phyloP scores from a whole-genome alignment of 2,329 filamentous ascomycete species.

The Phoma sp. region DNA sequence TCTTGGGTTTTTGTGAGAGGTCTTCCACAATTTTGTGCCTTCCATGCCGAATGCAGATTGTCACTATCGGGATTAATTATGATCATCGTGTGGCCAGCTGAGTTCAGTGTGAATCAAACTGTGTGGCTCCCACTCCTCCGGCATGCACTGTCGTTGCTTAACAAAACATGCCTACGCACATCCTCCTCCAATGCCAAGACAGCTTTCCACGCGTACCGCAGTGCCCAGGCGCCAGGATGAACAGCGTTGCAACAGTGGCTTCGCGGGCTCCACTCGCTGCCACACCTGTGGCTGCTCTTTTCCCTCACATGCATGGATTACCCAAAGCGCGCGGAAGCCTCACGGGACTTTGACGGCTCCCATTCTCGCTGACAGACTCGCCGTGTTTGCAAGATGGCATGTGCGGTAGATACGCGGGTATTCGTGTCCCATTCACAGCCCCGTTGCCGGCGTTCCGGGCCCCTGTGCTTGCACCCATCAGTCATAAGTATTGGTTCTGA shows the following conservation, averaged over 20 bases:
- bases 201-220: slow-evolving; percentile 20
- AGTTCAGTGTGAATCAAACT: background rate
- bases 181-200: slow-evolving; percentile 7
- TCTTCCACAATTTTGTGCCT: background rate
- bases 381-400: background rate
- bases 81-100: no score
- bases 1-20: background rate
- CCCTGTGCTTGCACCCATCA: background rate
- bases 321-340: background rate
- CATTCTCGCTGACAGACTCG: background rate
- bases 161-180: no score
- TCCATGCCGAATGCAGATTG: background rate
- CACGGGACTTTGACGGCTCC: background rate
- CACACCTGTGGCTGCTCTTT: slow-evolving; percentile 7
- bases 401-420: background rate
- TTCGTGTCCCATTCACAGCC: background rate
- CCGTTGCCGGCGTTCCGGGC: background rate
- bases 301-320: background rate
- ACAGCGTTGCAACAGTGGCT: slow-evolving; percentile 8
- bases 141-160: background rate
- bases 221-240: slow-evolving; percentile 13
- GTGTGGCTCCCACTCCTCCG: no score
- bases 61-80: background rate
- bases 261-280: slow-evolving; percentile 7
- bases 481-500: background rate